Evolutionary conservation across 139 green algal species (phyloP), one percentile per base, ranked within the genome.

Genomic region (Desmodesmus armatus): DNA sequence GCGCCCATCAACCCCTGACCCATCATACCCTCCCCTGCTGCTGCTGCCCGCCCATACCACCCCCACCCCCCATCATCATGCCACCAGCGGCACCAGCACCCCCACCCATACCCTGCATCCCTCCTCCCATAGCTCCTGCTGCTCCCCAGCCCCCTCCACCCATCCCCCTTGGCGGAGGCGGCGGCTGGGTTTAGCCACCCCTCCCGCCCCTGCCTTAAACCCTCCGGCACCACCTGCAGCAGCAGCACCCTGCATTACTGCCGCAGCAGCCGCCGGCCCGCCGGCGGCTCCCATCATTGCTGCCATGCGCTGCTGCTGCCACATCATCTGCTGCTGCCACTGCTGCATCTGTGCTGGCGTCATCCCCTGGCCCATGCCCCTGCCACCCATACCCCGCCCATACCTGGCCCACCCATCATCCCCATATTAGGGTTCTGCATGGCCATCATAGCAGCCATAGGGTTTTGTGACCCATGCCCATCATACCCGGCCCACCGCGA

Each of bases 261-360:
- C 19, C 47, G 13, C 47, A 44, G 29, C 72, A 27, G 1, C 70
- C 19, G 69, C 39, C 7, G 70, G 3, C 17, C 33, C 35, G 23
- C 7, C 13, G 47, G 9, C 47, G 13, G 7, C 73, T 80, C 47
- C 73, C 67, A 43, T 43, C 40, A n/a, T 41, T 41, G 70, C 70
- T n/a, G 44, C 44, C 73, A 69, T 69, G n/a, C n/a, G n/a, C 47
- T 67, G 73, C 73, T 80, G 73, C 73, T 80, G 73, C 76, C 58
- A 35, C 76, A 82, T 82, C 51, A 82, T 44, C 3, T 53, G 55
- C 76, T 72, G 71, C 55, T 82, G 76, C 37, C 58, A 23, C 76
- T 60, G 76, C 55, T 82, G 76, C 76, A 82, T 71, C 33, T 82
- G 76, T 29, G 58, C 73, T 29, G 73, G 47, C 43, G 55, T 39